Evolutionary conservation across 164 flowering plant genomes (phyloP).

Genomic region (Vitis amurensis): DNA sequence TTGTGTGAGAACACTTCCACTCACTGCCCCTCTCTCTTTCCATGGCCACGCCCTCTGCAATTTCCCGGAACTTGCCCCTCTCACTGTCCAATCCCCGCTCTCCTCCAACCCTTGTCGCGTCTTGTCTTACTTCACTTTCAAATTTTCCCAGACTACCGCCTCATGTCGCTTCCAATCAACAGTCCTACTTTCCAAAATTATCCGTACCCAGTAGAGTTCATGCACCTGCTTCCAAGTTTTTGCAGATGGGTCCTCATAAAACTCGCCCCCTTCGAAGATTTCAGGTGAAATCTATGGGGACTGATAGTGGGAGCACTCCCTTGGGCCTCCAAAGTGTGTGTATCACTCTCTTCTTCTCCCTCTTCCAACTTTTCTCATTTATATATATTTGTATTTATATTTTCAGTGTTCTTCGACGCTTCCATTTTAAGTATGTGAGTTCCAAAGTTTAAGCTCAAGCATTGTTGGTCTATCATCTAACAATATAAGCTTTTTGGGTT

Average conservation of each 20-base stretch:
- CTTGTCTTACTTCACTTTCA: constrained; percentile 7
- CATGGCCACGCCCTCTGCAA: constrained; percentile 41
- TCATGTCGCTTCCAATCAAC: constrained; percentile 14
- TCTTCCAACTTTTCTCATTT: background rate
- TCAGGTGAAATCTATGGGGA: constrained; percentile 26
- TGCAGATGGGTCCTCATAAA: constrained; percentile 26
- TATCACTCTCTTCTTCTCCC: background rate
- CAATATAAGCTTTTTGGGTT: no score
- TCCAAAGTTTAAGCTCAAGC: no score
- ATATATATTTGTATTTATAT: background rate
- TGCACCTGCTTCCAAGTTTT: constrained; percentile 26
- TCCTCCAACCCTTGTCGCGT: background rate
- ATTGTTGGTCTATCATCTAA: no score
- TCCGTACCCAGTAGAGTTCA: constrained; percentile 11
- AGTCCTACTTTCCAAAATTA: constrained; percentile 2
- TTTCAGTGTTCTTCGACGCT: no score
- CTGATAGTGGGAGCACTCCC: constrained; percentile 30
- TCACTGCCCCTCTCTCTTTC: constrained; percentile 2
- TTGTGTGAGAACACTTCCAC: background rate
- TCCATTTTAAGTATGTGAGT: no score
- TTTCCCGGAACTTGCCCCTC: constrained; percentile 18
- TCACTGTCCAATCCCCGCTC: constrained; percentile 12
- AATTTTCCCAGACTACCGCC: background rate
- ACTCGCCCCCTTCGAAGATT: constrained; percentile 14
- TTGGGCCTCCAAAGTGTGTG: constrained; percentile 41